Base-by-base conservation (phyloP, 129 eudicot genomes). In the Calendula officinalis region DNA sequence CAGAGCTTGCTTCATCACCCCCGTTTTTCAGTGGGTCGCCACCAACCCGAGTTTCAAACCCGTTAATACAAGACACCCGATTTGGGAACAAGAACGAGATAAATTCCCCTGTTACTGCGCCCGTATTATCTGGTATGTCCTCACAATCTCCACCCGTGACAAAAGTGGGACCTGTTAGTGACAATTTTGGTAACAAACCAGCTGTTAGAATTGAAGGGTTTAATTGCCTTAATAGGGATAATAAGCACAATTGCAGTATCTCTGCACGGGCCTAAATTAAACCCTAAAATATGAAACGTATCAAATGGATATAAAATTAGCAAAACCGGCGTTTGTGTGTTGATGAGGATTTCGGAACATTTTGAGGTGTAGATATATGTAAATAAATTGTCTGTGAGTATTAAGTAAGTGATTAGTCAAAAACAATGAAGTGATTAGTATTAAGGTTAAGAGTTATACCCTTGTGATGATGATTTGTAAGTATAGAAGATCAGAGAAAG, bases 1-100 rank as follows among this genome's bases (percentile, higher is more conserved):
- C 75, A 39, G 86, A 77, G 44, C 75, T 58, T 53, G 91, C 84
- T 72, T 86, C 86, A 33, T 84, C 95, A 35, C 91, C 95, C 80
- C 90, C 94, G 15, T 91, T 75, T 87, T 87, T 91, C 77, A 73
- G 79, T 50, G 96, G 97, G 75, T 91, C 97, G 13, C 97, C 97
- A 45, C 97, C 97, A 55, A 76, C 96, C 74, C 73, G 97, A 83
- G 96, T 87, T 30, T 82, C 96, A 71, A 91, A 91, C 84, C 97
- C 96, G 39, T 60, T 91, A 80, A 84, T 79, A 78, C 90, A 87
- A 61, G 97, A 91, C 53, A 81, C 82, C 11, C 87, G 83, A 41
- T 91, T 91, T 55, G 75, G 84, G 69, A 86, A 84, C 50, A 76
- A 84, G 69, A 86, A 84, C 50, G 78, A 78, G 36, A 82, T 79